Evolutionary conservation across 31 red algal genomes (phyloP).

Genomic region (Bonnemaisonia californica): DNA sequence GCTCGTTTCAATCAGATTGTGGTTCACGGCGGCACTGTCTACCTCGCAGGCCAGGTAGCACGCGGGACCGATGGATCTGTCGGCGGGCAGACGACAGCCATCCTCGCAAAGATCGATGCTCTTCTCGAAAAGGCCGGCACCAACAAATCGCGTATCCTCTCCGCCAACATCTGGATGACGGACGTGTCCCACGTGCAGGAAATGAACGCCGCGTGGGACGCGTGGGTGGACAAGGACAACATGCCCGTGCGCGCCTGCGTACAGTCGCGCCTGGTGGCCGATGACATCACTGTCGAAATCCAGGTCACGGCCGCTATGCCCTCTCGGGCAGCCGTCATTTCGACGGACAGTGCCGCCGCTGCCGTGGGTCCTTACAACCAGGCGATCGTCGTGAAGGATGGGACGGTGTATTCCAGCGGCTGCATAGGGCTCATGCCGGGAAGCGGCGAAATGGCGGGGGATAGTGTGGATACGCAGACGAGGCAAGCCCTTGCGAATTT

Average conservation of each 20-base stretch:
- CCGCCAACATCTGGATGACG: constrained; percentile 74
- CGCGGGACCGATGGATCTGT: constrained; percentile 53
- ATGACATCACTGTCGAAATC: constrained; percentile 57
- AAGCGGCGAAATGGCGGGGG: constrained; percentile 61
- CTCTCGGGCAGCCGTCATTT: constrained; percentile 42
- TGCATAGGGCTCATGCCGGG: constrained; percentile 87
- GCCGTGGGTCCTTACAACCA: constrained; percentile 97
- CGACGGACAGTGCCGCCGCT: constrained; percentile 67
- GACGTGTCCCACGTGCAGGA: constrained; percentile 57
- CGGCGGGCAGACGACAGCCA: constrained; percentile 47
- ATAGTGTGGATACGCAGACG: constrained; percentile 71
- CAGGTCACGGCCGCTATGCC: constrained; percentile 71
- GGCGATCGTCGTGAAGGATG: constrained; percentile 67
- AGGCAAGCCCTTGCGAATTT: constrained; percentile 86
- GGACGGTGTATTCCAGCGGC: constrained; percentile 88
- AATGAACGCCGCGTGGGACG: constrained; percentile 78
- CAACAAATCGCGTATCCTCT: constrained; percentile 67
- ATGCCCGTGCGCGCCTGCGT: constrained; percentile 72
- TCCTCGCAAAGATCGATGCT: constrained; percentile 68
- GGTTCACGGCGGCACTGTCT: constrained; percentile 67
- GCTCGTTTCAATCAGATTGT: constrained; percentile 56
- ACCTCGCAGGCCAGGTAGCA: constrained; percentile 81
- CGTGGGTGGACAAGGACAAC: constrained; percentile 64
- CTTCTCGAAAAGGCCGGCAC: constrained; percentile 72
- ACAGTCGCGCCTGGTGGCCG: constrained; percentile 38